A percentile compares a stretch with the other conserved stretches of the same genome.
Evolutionary conservation across 2,329 filamentous ascomycete species (phyloP).

Genomic region (Chaetothyriales sp.): DNA sequence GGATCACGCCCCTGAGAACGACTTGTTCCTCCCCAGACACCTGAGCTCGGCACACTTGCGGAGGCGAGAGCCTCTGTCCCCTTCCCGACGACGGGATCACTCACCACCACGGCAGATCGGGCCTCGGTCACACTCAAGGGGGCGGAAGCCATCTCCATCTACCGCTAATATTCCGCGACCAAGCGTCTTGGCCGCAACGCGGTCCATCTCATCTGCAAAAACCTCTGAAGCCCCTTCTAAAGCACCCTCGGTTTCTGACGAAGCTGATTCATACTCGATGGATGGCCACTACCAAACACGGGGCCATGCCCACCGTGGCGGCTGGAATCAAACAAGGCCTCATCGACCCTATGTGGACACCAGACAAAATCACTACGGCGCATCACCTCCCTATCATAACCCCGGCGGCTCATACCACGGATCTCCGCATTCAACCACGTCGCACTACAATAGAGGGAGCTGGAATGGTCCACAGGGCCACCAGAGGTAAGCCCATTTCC

Average conservation of each 20-base stretch:
- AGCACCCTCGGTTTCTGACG: conserved; percentile 18
- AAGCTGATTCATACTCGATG: conserved; percentile 18
- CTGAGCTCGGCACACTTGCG: conserved; percentile 23
- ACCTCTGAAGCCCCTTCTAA: conserved; percentile 4
- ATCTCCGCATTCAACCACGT: conserved; percentile 47
- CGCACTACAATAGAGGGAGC: conserved; percentile 41
- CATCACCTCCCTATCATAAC: conserved; percentile 44
- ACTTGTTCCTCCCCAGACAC: conserved; percentile 17
- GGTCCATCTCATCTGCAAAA: conserved; percentile 1
- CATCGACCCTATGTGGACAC: conserved; percentile 28
- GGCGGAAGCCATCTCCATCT: conserved; percentile 6
- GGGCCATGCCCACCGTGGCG: conserved; percentile 22
- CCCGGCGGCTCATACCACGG: conserved; percentile 41
- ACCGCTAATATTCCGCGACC: conserved; percentile 1
- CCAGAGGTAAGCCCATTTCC: conserved; percentile 32
- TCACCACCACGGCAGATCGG: conserved; percentile 5
- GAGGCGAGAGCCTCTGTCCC: conserved; percentile 16
- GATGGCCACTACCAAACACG: conserved; percentile 22
- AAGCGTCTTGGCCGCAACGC: neutral
- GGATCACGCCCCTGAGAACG: conserved; percentile 12
- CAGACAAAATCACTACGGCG: conserved; percentile 34
- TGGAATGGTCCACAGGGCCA: conserved; percentile 34
- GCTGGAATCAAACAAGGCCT: conserved; percentile 22
- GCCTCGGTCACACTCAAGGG: conserved; percentile 5
- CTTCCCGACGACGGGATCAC: conserved; percentile 7